Conservation (phyloP, 495 filamentous ascomycete species). For the Hyaloscypha hepaticicola region DNA sequence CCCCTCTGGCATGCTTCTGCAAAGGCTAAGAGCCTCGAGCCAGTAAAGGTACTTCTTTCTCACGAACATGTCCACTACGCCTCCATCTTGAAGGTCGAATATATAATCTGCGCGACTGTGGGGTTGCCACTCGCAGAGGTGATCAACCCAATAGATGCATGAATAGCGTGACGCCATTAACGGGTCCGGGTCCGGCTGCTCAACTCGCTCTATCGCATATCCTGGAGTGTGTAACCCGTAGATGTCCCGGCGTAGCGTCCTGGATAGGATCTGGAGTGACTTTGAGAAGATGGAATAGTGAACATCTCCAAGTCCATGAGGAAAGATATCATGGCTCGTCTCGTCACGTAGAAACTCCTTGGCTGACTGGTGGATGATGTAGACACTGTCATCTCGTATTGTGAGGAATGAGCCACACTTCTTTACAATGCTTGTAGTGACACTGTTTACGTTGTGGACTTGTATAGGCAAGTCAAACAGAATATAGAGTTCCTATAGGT, state of each 20-base stretch:
- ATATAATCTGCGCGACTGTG: not conserved
- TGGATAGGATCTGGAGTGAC: slow-evolving; percentile 14
- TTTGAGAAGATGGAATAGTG: slow-evolving; percentile 18
- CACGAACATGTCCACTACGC: slow-evolving; percentile 1
- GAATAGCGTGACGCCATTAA: slow-evolving; percentile 10
- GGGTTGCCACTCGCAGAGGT: slow-evolving; percentile 9
- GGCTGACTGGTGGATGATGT: slow-evolving; percentile 34
- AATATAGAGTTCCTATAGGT: slow-evolving; percentile 21
- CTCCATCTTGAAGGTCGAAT: slow-evolving; percentile 3
- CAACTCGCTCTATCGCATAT: slow-evolving; percentile 12
- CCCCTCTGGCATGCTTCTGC: slow-evolving; percentile 10
- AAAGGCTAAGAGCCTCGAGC: slow-evolving; percentile 16
- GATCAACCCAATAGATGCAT: slow-evolving; percentile 15
- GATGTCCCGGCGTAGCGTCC: slow-evolving; percentile 11
- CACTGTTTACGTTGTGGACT: too few relatives aligned
- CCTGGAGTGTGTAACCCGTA: slow-evolving; percentile 9
- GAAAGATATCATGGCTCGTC: slow-evolving; percentile 26
- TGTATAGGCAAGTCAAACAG: slow-evolving; percentile 3
- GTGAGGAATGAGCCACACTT: slow-evolving; percentile 32
- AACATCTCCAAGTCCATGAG: slow-evolving; percentile 20
- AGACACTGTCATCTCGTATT: slow-evolving; percentile 27
- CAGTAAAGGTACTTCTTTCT: slow-evolving; percentile 18
- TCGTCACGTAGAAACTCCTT: slow-evolving; percentile 30
- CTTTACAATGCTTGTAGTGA: slow-evolving; percentile 7
- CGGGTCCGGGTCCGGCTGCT: slow-evolving; percentile 15